Conservation (phyloP, 148 eudicot species). For the Beta vulgaris region DNA sequence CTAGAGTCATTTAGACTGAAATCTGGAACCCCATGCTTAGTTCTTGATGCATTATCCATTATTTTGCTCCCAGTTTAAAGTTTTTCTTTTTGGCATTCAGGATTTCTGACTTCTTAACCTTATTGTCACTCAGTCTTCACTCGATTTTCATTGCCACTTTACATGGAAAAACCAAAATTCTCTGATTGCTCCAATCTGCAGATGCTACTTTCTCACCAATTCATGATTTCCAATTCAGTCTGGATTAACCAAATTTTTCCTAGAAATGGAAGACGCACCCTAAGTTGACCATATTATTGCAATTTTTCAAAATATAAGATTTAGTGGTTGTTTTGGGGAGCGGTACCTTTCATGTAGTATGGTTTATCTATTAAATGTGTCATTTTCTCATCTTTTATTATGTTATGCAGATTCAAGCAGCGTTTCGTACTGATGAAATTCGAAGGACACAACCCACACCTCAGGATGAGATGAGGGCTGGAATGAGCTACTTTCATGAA, state of each 20-base stretch:
- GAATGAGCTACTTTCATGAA: conserved; percentile 99
- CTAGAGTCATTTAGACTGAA: no score
- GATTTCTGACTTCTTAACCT: neutral
- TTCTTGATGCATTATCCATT: neutral
- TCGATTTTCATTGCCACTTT: neutral
- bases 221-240: neutral
- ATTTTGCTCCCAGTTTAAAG: neutral
- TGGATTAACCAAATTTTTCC: neutral
- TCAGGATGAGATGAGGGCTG: conserved; percentile 99
- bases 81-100: neutral
- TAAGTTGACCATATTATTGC: neutral
- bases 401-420: conserved; percentile 89
- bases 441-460: conserved; percentile 90
- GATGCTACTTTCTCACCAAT: neutral
- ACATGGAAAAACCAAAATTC: neutral
- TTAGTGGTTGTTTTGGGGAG: neutral
- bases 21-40: no score
- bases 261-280: neutral
- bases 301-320: neutral
- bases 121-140: neutral
- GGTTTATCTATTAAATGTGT: neutral
- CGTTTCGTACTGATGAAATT: conserved; percentile 95
- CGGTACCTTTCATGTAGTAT: neutral
- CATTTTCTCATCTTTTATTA: conserved; percentile 7
- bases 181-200: neutral